These are phyloP conservation scores for Talaromyces amestolkiae DNA, from an alignment of 2,329 filamentous ascomycete genomes.

Conservation along the genomic window DNA sequence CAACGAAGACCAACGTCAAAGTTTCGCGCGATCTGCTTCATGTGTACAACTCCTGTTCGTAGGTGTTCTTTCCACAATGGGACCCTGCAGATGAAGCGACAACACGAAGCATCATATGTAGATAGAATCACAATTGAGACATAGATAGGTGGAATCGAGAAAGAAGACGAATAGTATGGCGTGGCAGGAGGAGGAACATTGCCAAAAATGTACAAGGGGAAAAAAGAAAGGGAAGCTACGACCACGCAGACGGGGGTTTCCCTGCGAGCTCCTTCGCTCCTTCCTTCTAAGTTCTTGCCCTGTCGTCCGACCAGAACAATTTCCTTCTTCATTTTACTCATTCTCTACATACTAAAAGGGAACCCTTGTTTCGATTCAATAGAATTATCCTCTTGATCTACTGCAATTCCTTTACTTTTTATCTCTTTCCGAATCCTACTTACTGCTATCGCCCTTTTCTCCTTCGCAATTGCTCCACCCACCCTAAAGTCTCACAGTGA, in stretches of 20 bases:
- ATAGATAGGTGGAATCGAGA: not conserved
- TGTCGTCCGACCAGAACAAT: not conserved
- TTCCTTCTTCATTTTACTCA: not conserved
- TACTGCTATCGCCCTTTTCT: not conserved
- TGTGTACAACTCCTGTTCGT: conserved; percentile 6
- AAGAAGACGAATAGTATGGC: not conserved
- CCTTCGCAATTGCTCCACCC: conserved; percentile 3
- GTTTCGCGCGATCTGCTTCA: not conserved
- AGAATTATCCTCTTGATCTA: not conserved
- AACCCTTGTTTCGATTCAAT: not conserved
- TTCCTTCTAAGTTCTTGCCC: conserved; percentile 3
- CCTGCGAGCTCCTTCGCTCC: conserved; percentile 3
- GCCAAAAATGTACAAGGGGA: not conserved
- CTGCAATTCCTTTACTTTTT: not conserved
- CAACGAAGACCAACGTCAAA: not conserved
- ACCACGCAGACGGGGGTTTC: not conserved
- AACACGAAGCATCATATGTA: not conserved
- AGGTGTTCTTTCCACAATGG: not conserved
- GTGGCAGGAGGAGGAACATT: not conserved
- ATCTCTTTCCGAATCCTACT: not conserved
- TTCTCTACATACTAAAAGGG: not conserved
- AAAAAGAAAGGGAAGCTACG: conserved; percentile 8
- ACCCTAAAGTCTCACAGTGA: conserved; percentile 3
- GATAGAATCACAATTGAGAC: not conserved
- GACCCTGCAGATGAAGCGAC: not conserved